Evolutionary conservation across 2,329 filamentous ascomycete species (phyloP).

Genomic region (Aspergillus sp.): DNA sequence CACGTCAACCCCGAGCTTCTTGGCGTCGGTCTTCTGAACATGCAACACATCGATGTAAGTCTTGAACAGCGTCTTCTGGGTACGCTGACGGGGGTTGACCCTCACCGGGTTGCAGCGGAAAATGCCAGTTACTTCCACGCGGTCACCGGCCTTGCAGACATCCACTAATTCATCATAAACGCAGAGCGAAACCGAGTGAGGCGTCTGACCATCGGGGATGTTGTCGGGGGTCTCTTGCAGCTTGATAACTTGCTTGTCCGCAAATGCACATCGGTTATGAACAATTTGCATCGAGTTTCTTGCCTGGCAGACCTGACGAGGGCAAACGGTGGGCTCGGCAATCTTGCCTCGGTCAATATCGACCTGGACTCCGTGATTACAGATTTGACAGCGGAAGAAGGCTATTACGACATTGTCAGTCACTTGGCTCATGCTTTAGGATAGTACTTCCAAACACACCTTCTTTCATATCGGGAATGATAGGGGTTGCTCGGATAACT

Average conservation of each 20-base stretch:
- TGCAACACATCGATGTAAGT: conserved; percentile 94
- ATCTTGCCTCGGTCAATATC: conserved; percentile 95
- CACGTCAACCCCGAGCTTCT: conserved; percentile 80
- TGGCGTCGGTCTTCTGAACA: conserved; percentile 93
- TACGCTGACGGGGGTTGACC: conserved; percentile 84
- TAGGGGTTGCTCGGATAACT: conserved; percentile 88
- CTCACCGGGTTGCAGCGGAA: conserved; percentile 92
- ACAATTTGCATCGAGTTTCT: conserved; percentile 98
- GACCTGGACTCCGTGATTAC: conserved; percentile 82
- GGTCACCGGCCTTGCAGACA: conserved; percentile 94
- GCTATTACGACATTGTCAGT: conserved; percentile 40
- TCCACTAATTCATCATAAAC: conserved; percentile 96
- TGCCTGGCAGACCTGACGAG: conserved; percentile 68
- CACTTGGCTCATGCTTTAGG: neutral
- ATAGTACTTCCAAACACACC: conserved; percentile 29
- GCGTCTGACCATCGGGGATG: conserved; percentile 90
- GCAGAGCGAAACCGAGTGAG: conserved; percentile 91
- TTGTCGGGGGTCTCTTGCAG: conserved; percentile 94
- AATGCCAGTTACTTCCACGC: conserved; percentile 90
- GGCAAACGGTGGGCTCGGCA: conserved; percentile 83
- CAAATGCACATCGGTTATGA: conserved; percentile 89
- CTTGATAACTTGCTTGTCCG: conserved; percentile 98
- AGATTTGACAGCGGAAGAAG: conserved; percentile 92
- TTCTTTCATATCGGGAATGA: conserved; percentile 98
- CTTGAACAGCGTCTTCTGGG: conserved; percentile 93